phyloP scores from a whole-genome alignment of 805 yeast species.

The Komagataella mondaviorum region DNA sequence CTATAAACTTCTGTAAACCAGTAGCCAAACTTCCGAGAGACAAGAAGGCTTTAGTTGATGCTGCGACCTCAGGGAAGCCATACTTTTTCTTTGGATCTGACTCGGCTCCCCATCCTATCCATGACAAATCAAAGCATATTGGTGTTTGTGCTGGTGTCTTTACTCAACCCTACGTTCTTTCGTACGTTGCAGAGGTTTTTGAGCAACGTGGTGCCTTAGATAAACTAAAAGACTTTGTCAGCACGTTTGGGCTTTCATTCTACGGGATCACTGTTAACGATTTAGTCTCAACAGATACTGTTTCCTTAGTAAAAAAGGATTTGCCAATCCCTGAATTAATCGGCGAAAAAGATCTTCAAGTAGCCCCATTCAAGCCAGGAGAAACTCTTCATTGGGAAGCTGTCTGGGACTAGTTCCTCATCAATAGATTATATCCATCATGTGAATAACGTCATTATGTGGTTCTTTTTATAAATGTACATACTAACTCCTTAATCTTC shows the following conservation, averaged over 20 bases:
- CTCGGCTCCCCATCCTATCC: constrained; percentile 92
- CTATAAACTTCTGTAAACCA: constrained; percentile 92
- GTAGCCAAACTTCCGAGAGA: constrained; percentile 91
- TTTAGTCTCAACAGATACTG: constrained; percentile 31
- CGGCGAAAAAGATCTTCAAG: constrained; percentile 30
- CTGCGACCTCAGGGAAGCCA: constrained; percentile 86
- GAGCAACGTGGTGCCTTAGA: constrained; percentile 52
- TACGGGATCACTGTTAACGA: constrained; percentile 42
- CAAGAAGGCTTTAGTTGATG: constrained; percentile 63
- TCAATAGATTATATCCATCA: not conserved
- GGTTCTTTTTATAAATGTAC: not conserved
- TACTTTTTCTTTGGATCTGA: constrained; percentile 96
- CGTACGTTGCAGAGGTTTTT: constrained; percentile 81
- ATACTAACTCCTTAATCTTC: not conserved
- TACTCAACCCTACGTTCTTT: constrained; percentile 72
- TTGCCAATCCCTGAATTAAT: constrained; percentile 47
- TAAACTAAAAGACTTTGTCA: constrained; percentile 60
- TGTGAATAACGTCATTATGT: not conserved
- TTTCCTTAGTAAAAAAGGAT: constrained; percentile 39
- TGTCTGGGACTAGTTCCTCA: constrained; percentile 43
- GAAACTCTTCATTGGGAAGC: constrained; percentile 56
- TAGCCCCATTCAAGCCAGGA: constrained; percentile 85
- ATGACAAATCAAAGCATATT: constrained; percentile 57
- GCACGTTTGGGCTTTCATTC: constrained; percentile 58
- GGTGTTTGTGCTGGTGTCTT: constrained; percentile 98